Conservation (phyloP, 1,139 yeast species). For the Sugiyamaella neomexicana region DNA sequence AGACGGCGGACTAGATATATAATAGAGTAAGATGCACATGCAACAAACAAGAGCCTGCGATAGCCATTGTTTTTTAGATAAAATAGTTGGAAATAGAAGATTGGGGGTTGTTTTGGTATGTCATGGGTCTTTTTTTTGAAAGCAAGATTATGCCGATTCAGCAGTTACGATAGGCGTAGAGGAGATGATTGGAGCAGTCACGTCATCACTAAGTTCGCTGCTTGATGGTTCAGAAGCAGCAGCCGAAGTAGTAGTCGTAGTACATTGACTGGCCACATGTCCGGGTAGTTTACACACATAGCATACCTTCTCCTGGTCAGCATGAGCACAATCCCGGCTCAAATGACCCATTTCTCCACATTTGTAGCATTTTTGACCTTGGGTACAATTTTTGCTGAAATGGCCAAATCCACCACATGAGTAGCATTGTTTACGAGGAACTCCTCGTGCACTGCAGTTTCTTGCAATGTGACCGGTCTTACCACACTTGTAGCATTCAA, state of each 20-base stretch:
- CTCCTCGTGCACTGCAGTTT: constrained; percentile 53
- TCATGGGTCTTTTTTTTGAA: no score
- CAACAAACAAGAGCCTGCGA: background rate
- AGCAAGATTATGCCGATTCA: background rate
- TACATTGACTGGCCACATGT: constrained; percentile 82
- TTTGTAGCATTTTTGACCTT: constrained; percentile 72
- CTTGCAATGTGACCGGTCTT: constrained; percentile 91
- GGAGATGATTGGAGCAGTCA: constrained; percentile 7
- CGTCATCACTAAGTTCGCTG: background rate
- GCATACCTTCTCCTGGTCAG: constrained; percentile 63
- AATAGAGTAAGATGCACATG: background rate
- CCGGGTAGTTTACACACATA: constrained; percentile 92
- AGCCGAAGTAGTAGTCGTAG: background rate
- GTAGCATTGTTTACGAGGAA: constrained; percentile 71
- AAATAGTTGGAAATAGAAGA: no score
- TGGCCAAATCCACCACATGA: constrained; percentile 92
- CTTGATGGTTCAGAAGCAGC: background rate
- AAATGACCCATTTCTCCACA: constrained; percentile 91
- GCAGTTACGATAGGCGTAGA: constrained; percentile 5
- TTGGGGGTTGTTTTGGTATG: no score
- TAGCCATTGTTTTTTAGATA: no score
- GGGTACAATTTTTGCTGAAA: constrained; percentile 41
- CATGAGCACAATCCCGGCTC: constrained; percentile 77
- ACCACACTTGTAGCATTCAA: constrained; percentile 93
- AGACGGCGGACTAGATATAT: no score